Percentiles rank a stretch among this genome's conserved stretches.
Evolutionary conservation across 768 basidiomycete species (phyloP).

Genomic region (Mrakia gelida): DNA sequence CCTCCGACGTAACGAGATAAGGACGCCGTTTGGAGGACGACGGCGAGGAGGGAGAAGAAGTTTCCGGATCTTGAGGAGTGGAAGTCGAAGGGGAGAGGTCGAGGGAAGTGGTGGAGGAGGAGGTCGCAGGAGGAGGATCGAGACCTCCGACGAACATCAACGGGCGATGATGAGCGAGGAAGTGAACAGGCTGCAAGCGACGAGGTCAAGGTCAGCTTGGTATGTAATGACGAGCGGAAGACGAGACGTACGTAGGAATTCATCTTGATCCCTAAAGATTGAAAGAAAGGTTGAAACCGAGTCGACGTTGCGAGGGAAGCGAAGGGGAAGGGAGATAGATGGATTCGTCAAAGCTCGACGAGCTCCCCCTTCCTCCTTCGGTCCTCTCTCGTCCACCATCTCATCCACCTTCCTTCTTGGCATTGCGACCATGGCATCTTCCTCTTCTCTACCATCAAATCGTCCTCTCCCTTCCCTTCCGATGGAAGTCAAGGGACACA

Average conservation of each 20-base stretch:
- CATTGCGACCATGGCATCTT: too few relatives aligned
- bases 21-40: slow-evolving; percentile 38
- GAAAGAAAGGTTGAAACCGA: neutral
- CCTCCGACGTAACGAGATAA: slow-evolving; percentile 49
- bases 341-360: neutral
- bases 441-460: neutral
- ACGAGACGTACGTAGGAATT: neutral
- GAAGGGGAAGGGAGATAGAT: neutral
- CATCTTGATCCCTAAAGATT: too few relatives aligned
- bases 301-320: neutral
- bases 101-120: slow-evolving; percentile 34
- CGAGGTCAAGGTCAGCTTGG: neutral
- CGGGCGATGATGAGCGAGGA: slow-evolving; percentile 81
- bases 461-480: neutral
- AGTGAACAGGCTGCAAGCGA: slow-evolving; percentile 46
- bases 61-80: neutral
- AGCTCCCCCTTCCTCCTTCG: neutral
- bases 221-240: neutral
- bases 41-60: slow-evolving; percentile 31
- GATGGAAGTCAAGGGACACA: too few relatives aligned
- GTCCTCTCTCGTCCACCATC: neutral
- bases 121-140: slow-evolving; percentile 42
- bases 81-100: slow-evolving; percentile 16
- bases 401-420: too few relatives aligned
- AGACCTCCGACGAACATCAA: slow-evolving; percentile 94